phyloP scores from a whole-genome alignment of 192 early-diverging fungal species.

The Phlyctochytrium arcticum region DNA sequence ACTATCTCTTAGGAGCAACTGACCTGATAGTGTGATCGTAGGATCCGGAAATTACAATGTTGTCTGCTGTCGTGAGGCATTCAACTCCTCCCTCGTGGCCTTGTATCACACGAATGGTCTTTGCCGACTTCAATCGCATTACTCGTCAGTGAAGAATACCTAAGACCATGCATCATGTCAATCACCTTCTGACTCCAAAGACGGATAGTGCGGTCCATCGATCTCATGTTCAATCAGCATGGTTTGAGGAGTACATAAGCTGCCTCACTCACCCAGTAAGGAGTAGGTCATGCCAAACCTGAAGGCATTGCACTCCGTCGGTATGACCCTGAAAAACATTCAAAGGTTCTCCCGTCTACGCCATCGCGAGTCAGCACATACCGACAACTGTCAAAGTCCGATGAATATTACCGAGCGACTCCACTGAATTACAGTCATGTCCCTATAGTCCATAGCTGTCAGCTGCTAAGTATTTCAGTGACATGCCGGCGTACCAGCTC shows the following conservation, averaged over 20 bases:
- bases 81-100: slow-evolving; percentile 49
- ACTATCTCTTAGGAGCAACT: background rate
- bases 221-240: no score
- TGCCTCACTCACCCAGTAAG: slow-evolving; percentile 1
- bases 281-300: slow-evolving; percentile 33
- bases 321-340: slow-evolving; percentile 42
- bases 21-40: slow-evolving; percentile 51
- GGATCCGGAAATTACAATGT: slow-evolving; percentile 45
- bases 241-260: background rate
- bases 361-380: background rate
- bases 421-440: slow-evolving; percentile 52
- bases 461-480: background rate
- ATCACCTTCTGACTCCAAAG: slow-evolving; percentile 41
- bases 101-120: slow-evolving; percentile 29
- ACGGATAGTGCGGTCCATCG: slow-evolving; percentile 52
- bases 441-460: slow-evolving; percentile 16
- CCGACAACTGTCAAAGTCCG: background rate
- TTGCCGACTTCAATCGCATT: slow-evolving; percentile 16
- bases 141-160: background rate
- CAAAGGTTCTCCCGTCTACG: slow-evolving; percentile 48
- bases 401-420: slow-evolving; percentile 38
- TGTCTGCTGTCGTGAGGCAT: slow-evolving; percentile 34
- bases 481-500: slow-evolving; percentile 33
- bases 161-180: background rate
- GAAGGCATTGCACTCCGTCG: slow-evolving; percentile 53